Conservation (phyloP, 345 rosid genomes). For the Eucalyptus coolabah region DNA sequence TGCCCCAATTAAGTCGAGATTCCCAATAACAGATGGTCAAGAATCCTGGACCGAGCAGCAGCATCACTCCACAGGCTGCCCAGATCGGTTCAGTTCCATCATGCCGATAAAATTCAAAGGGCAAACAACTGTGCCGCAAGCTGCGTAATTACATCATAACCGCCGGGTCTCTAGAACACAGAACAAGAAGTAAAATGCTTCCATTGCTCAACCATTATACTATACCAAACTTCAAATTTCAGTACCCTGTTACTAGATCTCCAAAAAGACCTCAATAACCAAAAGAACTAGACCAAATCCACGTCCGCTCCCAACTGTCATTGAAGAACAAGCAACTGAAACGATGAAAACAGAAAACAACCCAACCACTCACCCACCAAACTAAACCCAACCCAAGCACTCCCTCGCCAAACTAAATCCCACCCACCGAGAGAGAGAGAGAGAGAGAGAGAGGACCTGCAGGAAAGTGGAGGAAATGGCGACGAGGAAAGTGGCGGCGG, state of each 20-base stretch:
- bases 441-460: conserved; percentile 20
- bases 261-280: not conserved
- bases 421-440: not conserved
- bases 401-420: not conserved
- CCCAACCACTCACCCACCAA: not conserved
- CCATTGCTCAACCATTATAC: not conserved
- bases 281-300: not conserved
- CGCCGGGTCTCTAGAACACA: not conserved
- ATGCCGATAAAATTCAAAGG: not conserved
- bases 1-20: not conserved
- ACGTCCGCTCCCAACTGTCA: not conserved
- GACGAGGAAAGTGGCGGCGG: conserved; percentile 64
- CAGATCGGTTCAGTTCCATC: not conserved
- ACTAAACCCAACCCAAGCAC: not conserved
- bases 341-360: not conserved
- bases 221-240: not conserved
- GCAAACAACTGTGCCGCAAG: not conserved
- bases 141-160: not conserved
- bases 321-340: not conserved
- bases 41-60: not conserved
- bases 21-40: not conserved
- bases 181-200: not conserved
- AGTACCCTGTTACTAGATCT: not conserved
- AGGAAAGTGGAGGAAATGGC: conserved; percentile 49
- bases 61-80: not conserved